Conservation (phyloP, 108 stramenopile species). For the Stephanodiscus triporus region DNA sequence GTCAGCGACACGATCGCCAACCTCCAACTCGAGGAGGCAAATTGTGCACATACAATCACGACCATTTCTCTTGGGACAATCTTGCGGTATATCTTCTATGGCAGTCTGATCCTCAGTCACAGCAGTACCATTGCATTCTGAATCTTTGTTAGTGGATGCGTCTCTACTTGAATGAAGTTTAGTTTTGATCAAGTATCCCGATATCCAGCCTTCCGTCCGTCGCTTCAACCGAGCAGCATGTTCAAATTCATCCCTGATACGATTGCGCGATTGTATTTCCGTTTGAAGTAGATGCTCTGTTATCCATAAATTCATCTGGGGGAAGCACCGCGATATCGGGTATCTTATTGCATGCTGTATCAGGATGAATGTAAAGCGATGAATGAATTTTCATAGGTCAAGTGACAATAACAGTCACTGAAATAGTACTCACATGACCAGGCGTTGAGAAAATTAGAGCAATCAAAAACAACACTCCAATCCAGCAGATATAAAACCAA, state of each 20-base stretch:
- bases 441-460: slow-evolving; percentile 9
- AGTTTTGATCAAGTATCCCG: slow-evolving; percentile 32
- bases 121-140: neutral
- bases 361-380: neutral
- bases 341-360: slow-evolving; percentile 31
- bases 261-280: slow-evolving; percentile 8
- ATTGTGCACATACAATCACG: slow-evolving; percentile 18
- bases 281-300: slow-evolving; percentile 19
- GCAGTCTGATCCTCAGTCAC: neutral
- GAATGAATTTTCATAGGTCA: neutral
- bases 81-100: too few relatives aligned
- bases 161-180: slow-evolving; percentile 6
- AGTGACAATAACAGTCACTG: neutral
- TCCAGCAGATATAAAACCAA: slow-evolving; percentile 34
- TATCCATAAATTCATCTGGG: slow-evolving; percentile 27
- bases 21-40: slow-evolving; percentile 24
- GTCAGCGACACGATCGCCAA: slow-evolving; percentile 31
- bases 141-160: too few relatives aligned
- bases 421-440: slow-evolving; percentile 27
- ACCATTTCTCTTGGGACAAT: too few relatives aligned
- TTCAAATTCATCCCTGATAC: neutral
- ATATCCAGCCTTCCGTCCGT: slow-evolving; percentile 21
- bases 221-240: slow-evolving; percentile 14
- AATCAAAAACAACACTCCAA: slow-evolving; percentile 1
- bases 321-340: slow-evolving; percentile 14